phyloP scores from a whole-genome alignment of 75 land plant genomes.

The Cunninghamia lanceolata region DNA sequence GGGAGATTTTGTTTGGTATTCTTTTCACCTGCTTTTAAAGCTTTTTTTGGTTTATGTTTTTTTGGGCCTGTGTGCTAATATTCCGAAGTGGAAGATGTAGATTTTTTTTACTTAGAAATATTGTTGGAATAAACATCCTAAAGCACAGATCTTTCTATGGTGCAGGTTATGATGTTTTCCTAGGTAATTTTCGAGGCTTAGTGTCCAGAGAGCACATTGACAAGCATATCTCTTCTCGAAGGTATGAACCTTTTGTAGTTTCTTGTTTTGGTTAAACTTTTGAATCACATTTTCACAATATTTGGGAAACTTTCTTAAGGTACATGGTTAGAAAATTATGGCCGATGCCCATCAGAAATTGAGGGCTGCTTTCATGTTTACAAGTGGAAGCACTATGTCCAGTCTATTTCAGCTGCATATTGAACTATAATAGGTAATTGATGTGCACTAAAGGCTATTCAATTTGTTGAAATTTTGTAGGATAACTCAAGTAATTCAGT shows the following conservation, averaged over 20 bases:
- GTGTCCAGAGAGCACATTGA: slow-evolving; percentile 94
- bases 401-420: not conserved
- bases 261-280: slow-evolving; percentile 7
- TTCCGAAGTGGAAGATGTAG: not conserved
- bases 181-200: slow-evolving; percentile 94
- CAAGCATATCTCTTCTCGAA: slow-evolving; percentile 83
- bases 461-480: not conserved
- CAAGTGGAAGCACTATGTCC: not conserved
- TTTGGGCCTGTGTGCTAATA: not conserved
- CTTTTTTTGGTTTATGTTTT: not conserved
- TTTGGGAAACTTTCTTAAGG: not conserved
- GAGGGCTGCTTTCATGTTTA: not conserved
- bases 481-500: not conserved
- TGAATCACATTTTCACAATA: not conserved
- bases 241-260: slow-evolving; percentile 39
- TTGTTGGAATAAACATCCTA: slow-evolving; percentile 8
- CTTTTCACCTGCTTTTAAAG: not conserved
- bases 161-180: slow-evolving; percentile 98
- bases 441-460: not conserved
- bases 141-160: not conserved
- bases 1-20: not conserved
- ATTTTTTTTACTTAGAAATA: not conserved
- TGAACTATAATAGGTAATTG: not conserved
- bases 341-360: not conserved
- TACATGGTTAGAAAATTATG: not conserved